Conservation (phyloP, 208 protist species). For the Trypanosoma platydactyli region DNA sequence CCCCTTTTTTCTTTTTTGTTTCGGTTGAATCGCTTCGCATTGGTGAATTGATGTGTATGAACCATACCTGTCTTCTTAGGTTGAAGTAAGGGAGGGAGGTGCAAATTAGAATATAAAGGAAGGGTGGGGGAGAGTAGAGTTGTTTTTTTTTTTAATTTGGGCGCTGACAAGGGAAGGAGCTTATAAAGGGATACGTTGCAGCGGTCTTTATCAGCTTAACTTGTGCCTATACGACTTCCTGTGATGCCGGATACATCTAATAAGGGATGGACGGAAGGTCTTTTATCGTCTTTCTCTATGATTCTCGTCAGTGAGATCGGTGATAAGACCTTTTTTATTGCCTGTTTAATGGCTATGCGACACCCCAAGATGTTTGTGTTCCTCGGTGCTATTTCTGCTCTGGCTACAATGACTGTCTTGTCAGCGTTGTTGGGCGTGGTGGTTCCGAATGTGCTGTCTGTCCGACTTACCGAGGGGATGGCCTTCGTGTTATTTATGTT, state of each 20-base stretch:
- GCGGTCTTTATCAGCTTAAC: too few relatives aligned
- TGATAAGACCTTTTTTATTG: conserved; percentile 98
- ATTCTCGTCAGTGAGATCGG: conserved; percentile 94
- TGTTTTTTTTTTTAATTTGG: too few relatives aligned
- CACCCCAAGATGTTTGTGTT: conserved; percentile 83
- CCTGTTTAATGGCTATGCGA: conserved; percentile 95
- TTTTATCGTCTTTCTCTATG: conserved; percentile 88
- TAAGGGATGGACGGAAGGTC: conserved; percentile 62
- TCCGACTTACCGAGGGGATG: conserved; percentile 83
- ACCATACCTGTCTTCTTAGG: too few relatives aligned
- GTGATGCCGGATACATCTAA: not conserved
- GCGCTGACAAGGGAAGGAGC: too few relatives aligned
- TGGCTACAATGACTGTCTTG: conserved; percentile 94
- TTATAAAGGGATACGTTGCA: too few relatives aligned
- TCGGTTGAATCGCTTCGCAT: not conserved
- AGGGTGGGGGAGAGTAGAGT: too few relatives aligned
- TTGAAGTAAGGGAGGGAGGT: too few relatives aligned
- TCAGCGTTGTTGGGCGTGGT: conserved; percentile 84
- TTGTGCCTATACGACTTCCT: too few relatives aligned
- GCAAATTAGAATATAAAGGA: too few relatives aligned
- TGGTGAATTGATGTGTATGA: too few relatives aligned
- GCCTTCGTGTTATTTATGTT: conserved; percentile 88
- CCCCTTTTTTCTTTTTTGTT: not conserved
- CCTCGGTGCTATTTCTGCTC: conserved; percentile 79
- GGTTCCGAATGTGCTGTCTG: conserved; percentile 83